Base-by-base conservation (phyloP, 345 rosid species). In the Rhizophora apiculata region DNA sequence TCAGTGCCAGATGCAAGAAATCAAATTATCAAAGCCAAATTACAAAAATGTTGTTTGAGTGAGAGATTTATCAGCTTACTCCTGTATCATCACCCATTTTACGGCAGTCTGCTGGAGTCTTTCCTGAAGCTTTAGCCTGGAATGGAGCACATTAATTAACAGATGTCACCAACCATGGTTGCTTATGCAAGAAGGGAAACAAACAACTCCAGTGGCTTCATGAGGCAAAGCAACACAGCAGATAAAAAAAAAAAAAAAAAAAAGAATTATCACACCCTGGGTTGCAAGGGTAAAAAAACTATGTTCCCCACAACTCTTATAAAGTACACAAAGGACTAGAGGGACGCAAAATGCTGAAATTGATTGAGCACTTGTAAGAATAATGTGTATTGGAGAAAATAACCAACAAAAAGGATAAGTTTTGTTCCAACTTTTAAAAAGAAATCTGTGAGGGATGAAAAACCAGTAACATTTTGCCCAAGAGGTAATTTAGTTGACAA, bases 121-220 rank as follows among this genome's bases (percentile, higher is more conserved):
- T 91, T 65, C 97, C 97, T 36, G 90, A 91, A 80, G 98, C 93
- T 83, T 93, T 93, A 60, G 86, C 97, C 98, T 93, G 84, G 76
- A 78, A 79, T 51, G 67, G 37, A 53, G 68, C 13, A 57, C 37
- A 65, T 21, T 9, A 67, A 20, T 66, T 8, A 56, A 26, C 48
- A 16, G 60, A 58, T 58, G 62, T 63, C 29, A 18, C 34, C 32
- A 51, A 75, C 62, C 65, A 43, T 26, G 64, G 37, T 29, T 59
- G 57, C 65, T 62, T 51, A 16, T 13, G 19, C 15, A 43, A 13
- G 49, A 43, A 43, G 49, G 13, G 19, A 13, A 43, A 43, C 18
- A 15, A 43, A 13, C 49, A 43, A 43, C 18, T 43, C 18, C 49
- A 43, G 49, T 43, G 4, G 49, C 49, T 15, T 43, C 49, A 15